These are phyloP conservation scores for Fusarium xyrophilum DNA, from an alignment of 2,329 filamentous ascomycete species.

Conservation along the genomic window DNA sequence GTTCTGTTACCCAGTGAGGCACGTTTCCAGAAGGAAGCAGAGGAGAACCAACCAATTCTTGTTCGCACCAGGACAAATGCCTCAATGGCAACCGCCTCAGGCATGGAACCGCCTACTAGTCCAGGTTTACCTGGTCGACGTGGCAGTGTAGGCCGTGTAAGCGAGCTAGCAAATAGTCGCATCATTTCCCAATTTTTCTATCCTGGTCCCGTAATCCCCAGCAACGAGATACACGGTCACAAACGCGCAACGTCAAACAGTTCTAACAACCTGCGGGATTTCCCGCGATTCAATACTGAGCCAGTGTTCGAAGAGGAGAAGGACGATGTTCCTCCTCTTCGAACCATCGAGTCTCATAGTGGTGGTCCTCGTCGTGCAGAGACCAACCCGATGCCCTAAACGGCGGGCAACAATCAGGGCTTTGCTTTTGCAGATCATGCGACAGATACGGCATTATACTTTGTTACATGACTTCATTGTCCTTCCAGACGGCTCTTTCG, in stretches of 20 bases:
- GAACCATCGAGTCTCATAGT: conserved; percentile 36
- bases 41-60: conserved; percentile 53
- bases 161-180: conserved; percentile 49
- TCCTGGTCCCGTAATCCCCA: conserved; percentile 53
- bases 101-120: conserved; percentile 34
- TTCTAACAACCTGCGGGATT: conserved; percentile 39
- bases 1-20: conserved; percentile 65
- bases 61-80: conserved; percentile 48
- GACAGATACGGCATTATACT: neutral
- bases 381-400: conserved; percentile 38
- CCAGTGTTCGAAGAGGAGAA: conserved; percentile 41
- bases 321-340: conserved; percentile 39
- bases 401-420: neutral
- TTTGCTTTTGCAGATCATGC: neutral
- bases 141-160: conserved; percentile 50
- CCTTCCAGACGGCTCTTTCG: neutral
- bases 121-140: conserved; percentile 43
- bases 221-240: conserved; percentile 40
- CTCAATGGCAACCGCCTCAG: conserved; percentile 45
- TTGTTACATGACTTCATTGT: neutral
- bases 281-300: conserved; percentile 39
- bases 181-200: conserved; percentile 57
- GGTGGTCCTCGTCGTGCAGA: conserved; percentile 41
- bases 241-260: conserved; percentile 41
- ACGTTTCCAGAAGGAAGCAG: conserved; percentile 60